Percentiles rank a stretch among this genome's conserved stretches.
These are phyloP conservation scores for Penicillium soppii DNA, from an alignment of 495 filamentous ascomycete species.

Conservation along the genomic window DNA sequence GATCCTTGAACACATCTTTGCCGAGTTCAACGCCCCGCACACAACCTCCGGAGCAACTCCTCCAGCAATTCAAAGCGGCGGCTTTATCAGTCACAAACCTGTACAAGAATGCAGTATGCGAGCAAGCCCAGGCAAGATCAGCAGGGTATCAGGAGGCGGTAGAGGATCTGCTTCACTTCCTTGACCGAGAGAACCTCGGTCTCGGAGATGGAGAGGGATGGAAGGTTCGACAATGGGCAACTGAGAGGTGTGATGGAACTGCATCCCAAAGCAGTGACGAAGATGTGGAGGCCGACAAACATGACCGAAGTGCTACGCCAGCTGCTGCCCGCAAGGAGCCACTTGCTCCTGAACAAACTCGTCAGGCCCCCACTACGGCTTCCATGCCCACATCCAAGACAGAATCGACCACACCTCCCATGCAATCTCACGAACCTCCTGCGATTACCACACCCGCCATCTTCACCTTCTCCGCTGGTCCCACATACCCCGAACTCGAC, in stretches of 20 bases:
- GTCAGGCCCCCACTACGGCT: slow-evolving; percentile 35
- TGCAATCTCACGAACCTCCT: slow-evolving; percentile 26
- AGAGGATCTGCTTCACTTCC: slow-evolving; percentile 80
- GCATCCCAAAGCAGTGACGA: slow-evolving; percentile 68
- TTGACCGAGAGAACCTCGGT: slow-evolving; percentile 78
- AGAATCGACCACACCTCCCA: slow-evolving; percentile 19
- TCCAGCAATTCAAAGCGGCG: slow-evolving; percentile 86
- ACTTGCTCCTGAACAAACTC: slow-evolving; percentile 31
- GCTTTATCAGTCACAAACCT: slow-evolving; percentile 94
- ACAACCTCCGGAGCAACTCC: slow-evolving; percentile 74
- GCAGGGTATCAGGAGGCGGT: slow-evolving; percentile 93
- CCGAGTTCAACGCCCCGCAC: slow-evolving; percentile 50
- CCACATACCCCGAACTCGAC: slow-evolving; percentile 66
- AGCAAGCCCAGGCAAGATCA: slow-evolving; percentile 67
- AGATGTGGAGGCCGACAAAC: slow-evolving; percentile 56
- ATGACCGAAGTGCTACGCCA: slow-evolving; percentile 60
- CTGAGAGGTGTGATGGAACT: slow-evolving; percentile 68
- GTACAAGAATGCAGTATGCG: slow-evolving; percentile 82
- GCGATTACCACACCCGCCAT: slow-evolving; percentile 33
- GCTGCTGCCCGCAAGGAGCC: slow-evolving; percentile 53
- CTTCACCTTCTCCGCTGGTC: slow-evolving; percentile 70
- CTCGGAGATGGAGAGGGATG: slow-evolving; percentile 77
- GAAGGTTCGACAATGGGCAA: slow-evolving; percentile 80
- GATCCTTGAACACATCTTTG: slow-evolving; percentile 68
- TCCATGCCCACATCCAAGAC: slow-evolving; percentile 34